phyloP scores from a whole-genome alignment of 441 rosid genomes.

The Brassica hybrid region DNA sequence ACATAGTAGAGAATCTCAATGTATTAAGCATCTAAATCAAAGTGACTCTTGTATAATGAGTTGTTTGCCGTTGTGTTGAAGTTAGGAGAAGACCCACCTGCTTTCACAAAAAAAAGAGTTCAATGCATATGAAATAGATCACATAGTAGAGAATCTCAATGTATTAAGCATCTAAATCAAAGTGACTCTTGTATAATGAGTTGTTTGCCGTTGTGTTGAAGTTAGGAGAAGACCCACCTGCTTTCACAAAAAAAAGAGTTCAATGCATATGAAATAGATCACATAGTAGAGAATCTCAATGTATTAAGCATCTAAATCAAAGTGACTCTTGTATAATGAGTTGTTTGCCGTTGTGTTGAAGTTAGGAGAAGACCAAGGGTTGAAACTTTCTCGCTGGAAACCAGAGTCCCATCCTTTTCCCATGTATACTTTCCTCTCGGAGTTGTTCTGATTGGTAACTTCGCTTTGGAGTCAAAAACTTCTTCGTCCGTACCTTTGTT shows the following conservation, averaged over 20 bases:
- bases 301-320: not conserved
- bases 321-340: too few relatives aligned
- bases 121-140: too few relatives aligned
- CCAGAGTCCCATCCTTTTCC: conserved; percentile 68
- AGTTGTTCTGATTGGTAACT: conserved; percentile 37
- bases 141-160: conserved; percentile 63
- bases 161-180: too few relatives aligned
- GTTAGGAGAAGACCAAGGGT: conserved; percentile 59
- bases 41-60: too few relatives aligned
- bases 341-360: conserved; percentile 55
- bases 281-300: not conserved
- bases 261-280: conserved; percentile 59
- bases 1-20: conserved; percentile 63
- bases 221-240: conserved; percentile 79
- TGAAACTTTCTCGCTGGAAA: conserved; percentile 49
- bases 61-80: too few relatives aligned
- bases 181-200: too few relatives aligned
- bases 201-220: too few relatives aligned
- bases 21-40: too few relatives aligned
- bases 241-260: too few relatives aligned
- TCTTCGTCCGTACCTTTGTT: conserved; percentile 29
- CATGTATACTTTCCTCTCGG: conserved; percentile 66
- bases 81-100: too few relatives aligned
- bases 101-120: too few relatives aligned
- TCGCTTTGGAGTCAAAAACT: conserved; percentile 47